Evolutionary conservation across 2,329 filamentous ascomycete genomes (phyloP).

Genomic region (Aspergillus quadricinctus): DNA sequence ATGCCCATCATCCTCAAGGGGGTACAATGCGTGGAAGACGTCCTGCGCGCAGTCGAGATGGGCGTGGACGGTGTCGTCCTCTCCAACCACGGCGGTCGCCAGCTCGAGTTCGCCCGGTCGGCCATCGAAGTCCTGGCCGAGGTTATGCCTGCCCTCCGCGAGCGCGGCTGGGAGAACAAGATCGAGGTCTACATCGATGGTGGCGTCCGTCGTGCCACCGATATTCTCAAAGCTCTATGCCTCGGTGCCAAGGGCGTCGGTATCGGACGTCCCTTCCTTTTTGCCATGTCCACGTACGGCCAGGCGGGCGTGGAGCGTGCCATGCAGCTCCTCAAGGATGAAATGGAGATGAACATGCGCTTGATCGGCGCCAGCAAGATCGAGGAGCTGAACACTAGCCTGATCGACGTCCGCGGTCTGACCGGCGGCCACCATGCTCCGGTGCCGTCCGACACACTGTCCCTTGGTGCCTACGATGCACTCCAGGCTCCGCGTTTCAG

Average conservation of each 20-base stretch:
- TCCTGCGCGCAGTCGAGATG: constrained; percentile 74
- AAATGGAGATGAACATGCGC: constrained; percentile 99
- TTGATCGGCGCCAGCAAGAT: constrained; percentile 75
- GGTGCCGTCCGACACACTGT: constrained; percentile 60
- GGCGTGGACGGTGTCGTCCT: constrained; percentile 88
- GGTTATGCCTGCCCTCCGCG: constrained; percentile 80
- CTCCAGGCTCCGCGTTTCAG: constrained; percentile 46
- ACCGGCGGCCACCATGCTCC: constrained; percentile 51
- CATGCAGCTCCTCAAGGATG: constrained; percentile 88
- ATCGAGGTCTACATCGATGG: constrained; percentile 91
- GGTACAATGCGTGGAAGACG: constrained; percentile 93
- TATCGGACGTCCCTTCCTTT: constrained; percentile 91
- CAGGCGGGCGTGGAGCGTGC: constrained; percentile 81
- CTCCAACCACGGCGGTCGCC: constrained; percentile 91
- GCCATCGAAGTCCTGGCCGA: constrained; percentile 88
- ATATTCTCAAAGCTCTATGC: constrained; percentile 93
- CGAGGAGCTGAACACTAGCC: constrained; percentile 70
- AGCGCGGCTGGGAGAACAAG: constrained; percentile 66
- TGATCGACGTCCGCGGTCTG: constrained; percentile 75
- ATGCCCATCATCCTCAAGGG: constrained; percentile 98
- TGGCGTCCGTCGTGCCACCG: constrained; percentile 81
- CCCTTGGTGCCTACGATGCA: constrained; percentile 54
- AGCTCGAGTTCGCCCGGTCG: constrained; percentile 86
- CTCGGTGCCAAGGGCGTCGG: constrained; percentile 88
- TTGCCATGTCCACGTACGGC: constrained; percentile 92